Evolutionary conservation across 106 monocot genomes (phyloP), one percentile per base, ranked within the genome.

Genomic region (Chionographis japonica): DNA sequence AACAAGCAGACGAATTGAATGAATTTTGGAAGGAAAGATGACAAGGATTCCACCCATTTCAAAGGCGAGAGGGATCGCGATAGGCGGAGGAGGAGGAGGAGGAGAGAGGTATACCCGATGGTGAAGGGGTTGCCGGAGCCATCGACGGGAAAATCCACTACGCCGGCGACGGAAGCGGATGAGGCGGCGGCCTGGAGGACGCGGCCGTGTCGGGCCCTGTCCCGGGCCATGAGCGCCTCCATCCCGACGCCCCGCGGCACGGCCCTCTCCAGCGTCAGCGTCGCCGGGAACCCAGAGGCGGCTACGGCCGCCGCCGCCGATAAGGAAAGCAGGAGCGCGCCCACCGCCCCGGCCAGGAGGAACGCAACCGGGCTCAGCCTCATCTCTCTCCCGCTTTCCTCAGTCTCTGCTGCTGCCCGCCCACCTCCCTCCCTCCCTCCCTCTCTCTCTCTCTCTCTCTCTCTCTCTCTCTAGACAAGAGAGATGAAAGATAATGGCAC

Each of bases 71-170:
- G 43, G 36, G 62, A 19, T 15, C 14, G 6, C 7, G 7, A 4
- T 10, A 59, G 40, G 0, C 18, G 54, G 13, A 15, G 42, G 50
- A 11, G 42, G 11, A 43, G 10, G 18, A 46, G 3, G 35, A 57
- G 38, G 10, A 51, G 11, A n/a, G 14, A 66, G 63, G 12, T 4
- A 61, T 75, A 97, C 97, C 97, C 97, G 37, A 90, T 82, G 78
- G 87, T 85, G 84, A 79, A 97, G 62, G 97, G 97, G 67, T 92
- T 76, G 6, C 77, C 50, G 42, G 97, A 89, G 51, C 97, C 97
- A 0, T 84, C 82, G 4, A 97, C 87, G 63, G 92, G 85, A 61
- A 97, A 92, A 64, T 89, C 84, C 6, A 89, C 87, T 27, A 97
- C 86, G 17, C 84, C 89, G 10, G 73, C 52, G 0, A 54, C 52